Conservation (phyloP, 768 basidiomycete species). For the Clitopilus hobsonii region DNA sequence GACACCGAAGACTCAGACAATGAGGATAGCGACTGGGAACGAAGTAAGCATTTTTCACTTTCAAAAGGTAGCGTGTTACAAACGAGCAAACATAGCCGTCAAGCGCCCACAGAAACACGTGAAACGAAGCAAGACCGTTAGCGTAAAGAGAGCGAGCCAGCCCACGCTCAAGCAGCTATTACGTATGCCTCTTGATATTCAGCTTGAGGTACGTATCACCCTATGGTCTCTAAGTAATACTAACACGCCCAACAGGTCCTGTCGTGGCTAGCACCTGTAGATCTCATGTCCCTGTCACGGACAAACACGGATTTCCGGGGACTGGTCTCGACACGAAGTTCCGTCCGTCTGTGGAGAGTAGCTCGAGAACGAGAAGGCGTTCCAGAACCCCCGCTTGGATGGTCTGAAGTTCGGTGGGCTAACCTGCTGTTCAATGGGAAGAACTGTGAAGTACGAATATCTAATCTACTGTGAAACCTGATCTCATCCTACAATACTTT, state of each 20-base stretch:
- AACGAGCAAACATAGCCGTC: too few relatives aligned
- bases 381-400: slow-evolving; percentile 17
- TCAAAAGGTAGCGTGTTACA: too few relatives aligned
- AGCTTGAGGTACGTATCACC: neutral
- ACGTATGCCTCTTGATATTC: neutral
- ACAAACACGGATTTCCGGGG: slow-evolving; percentile 9
- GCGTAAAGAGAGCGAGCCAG: too few relatives aligned
- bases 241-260: neutral
- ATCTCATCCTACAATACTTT: neutral
- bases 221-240: too few relatives aligned
- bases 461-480: neutral
- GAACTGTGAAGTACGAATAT: slow-evolving; percentile 16
- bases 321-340: too few relatives aligned
- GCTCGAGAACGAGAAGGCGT: slow-evolving; percentile 10
- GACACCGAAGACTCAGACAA: too few relatives aligned
- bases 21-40: too few relatives aligned
- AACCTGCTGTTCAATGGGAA: slow-evolving; percentile 17
- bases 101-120: too few relatives aligned
- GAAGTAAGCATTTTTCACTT: too few relatives aligned
- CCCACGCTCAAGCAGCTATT: neutral
- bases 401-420: slow-evolving; percentile 22
- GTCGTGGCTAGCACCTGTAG: neutral
- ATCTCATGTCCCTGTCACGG: neutral
- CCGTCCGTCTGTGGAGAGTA: slow-evolving; percentile 24
- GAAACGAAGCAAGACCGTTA: too few relatives aligned